A percentile compares a stretch with the other conserved stretches of the same genome.
These are phyloP conservation scores for Cubamyces lactineus DNA, from an alignment of 768 basidiomycete species.

Conservation along the genomic window DNA sequence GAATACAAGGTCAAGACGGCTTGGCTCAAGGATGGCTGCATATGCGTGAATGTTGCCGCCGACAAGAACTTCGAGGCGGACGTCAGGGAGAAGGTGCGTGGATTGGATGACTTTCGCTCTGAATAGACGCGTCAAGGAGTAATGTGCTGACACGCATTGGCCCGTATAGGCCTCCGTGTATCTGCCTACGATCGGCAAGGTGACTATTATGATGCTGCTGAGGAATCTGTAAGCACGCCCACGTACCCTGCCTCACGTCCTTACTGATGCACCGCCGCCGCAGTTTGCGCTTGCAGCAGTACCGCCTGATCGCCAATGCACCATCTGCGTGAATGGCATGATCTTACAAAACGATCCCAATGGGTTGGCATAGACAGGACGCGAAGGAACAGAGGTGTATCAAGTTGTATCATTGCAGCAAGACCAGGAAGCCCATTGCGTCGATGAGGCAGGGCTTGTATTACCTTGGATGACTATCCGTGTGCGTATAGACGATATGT, in stretches of 20 bases:
- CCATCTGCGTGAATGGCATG: slow-evolving; percentile 5
- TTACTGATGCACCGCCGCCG: background rate
- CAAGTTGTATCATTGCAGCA: background rate
- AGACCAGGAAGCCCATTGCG: slow-evolving; percentile 9
- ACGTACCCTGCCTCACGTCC: background rate
- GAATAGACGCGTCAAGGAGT: background rate
- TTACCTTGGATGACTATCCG: slow-evolving; percentile 16
- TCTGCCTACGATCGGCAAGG: slow-evolving; percentile 95
- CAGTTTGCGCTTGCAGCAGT: slow-evolving; percentile 62
- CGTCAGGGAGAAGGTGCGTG: slow-evolving; percentile 83
- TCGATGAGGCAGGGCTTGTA: slow-evolving; percentile 7
- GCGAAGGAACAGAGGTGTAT: slow-evolving; percentile 1
- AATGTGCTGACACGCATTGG: background rate
- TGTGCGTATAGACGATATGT: slow-evolving; percentile 14
- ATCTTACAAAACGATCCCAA: too few relatives aligned
- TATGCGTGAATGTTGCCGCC: slow-evolving; percentile 90
- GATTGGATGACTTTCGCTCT: background rate
- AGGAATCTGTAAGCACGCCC: slow-evolving; percentile 77
- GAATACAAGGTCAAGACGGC: slow-evolving; percentile 89
- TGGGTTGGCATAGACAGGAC: background rate
- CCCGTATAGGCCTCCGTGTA: slow-evolving; percentile 84
- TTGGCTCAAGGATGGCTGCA: slow-evolving; percentile 90
- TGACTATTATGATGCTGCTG: slow-evolving; percentile 97
- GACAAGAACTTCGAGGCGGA: slow-evolving; percentile 97
- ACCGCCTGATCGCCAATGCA: slow-evolving; percentile 38